These are phyloP conservation scores for Aspergillus sp. DNA, from an alignment of 2,329 filamentous ascomycete species.

Conservation along the genomic window DNA sequence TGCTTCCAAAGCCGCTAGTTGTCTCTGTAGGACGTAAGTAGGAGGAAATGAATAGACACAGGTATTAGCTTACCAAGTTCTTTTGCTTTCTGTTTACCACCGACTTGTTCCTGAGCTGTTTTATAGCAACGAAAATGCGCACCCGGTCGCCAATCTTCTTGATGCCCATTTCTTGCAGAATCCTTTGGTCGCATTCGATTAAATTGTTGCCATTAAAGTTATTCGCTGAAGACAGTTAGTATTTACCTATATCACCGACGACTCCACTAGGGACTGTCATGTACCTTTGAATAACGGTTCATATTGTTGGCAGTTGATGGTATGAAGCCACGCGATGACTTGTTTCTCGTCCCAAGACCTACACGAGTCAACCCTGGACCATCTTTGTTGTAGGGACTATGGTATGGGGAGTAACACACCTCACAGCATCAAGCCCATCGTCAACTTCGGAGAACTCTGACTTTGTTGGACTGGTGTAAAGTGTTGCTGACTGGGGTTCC, in stretches of 20 bases:
- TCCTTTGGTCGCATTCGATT: constrained; percentile 93
- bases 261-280: not conserved
- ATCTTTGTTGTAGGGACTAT: not conserved
- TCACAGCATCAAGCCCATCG: constrained; percentile 72
- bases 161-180: constrained; percentile 96
- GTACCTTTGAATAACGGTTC: constrained; percentile 77
- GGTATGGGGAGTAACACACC: constrained; percentile 48
- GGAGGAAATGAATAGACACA: not conserved
- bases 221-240: constrained; percentile 57
- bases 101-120: constrained; percentile 75
- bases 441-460: constrained; percentile 83
- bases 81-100: constrained; percentile 78
- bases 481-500: constrained; percentile 34
- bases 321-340: constrained; percentile 86
- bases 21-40: constrained; percentile 62
- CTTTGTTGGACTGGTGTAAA: constrained; percentile 80
- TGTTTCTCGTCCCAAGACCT: constrained; percentile 83
- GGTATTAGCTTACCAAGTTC: constrained; percentile 66
- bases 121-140: constrained; percentile 81
- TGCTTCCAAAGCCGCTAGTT: constrained; percentile 74
- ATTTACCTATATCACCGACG: constrained; percentile 15
- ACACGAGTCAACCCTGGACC: constrained; percentile 21
- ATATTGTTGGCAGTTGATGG: constrained; percentile 91
- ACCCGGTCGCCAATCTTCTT: constrained; percentile 97
- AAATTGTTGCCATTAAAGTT: constrained; percentile 98